Base-by-base conservation (phyloP, 2,329 filamentous ascomycete genomes). In the Fusarium sp. region DNA sequence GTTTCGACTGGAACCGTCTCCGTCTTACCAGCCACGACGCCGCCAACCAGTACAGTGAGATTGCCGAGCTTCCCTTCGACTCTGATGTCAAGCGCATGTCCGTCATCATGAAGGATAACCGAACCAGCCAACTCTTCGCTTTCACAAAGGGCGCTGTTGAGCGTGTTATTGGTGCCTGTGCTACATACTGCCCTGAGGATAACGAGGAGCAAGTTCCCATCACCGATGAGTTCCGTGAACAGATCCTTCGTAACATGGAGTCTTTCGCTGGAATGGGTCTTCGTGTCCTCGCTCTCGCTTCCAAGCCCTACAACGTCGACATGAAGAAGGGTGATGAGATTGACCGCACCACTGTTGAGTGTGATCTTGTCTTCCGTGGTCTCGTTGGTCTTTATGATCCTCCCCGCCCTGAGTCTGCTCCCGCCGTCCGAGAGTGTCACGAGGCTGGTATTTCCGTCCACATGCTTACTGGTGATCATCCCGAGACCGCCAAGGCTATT, bases 81-180 rank as follows among this genome's bases (percentile, higher is more conserved):
- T 93, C 90, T 2, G 90, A 90, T 69, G 88, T 93, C 73, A 94
- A 94, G 84, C 90, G 90, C 69, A 94, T 94, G 92, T 92, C 91
- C 1, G 91, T 93, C 47, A 87, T 93, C 62, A 91, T 91, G 81
- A 81, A 83, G 67, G 75, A 85, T 59, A 84, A 81, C 71, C 79
- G 84, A 44, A 76, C 73, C 8, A 75, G 54, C 20, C 60, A 81
- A 32, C 76, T 78, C 17, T 79, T 69, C 32, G 81, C 79, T 2
- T 89, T 88, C 76, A 90, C 88, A 69, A 91, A 91, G 78, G 90
- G 90, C 66, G 92, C 92, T 6, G 91, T 93, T 8, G 91, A 93
- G 80, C 86, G 91, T 42, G 87, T 94, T 20, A 83, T 93, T 30
- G 87, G 88, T 30, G 86, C 87, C 20, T 93, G 91, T 79, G 87